These are phyloP conservation scores for Dentipellis fragilis DNA, from an alignment of 768 basidiomycete genomes.

Conservation along the genomic window DNA sequence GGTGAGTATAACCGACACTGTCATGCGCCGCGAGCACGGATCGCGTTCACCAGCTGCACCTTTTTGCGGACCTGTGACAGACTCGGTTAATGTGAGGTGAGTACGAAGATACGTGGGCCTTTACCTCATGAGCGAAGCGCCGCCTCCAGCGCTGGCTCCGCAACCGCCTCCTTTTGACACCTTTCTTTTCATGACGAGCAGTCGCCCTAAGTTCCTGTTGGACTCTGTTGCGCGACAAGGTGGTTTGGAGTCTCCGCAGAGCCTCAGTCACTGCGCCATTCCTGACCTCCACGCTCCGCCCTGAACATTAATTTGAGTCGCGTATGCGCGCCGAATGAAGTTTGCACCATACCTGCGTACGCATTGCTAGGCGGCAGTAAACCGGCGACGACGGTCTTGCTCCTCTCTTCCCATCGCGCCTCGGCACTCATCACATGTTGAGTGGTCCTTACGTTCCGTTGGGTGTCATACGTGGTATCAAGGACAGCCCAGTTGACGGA, in stretches of 20 bases:
- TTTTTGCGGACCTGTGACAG: constrained; percentile 67
- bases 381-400: constrained; percentile 14
- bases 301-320: constrained; percentile 23
- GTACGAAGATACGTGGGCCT: constrained; percentile 14
- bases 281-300: constrained; percentile 46
- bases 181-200: constrained; percentile 75
- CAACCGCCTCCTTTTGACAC: constrained; percentile 65
- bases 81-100: constrained; percentile 4
- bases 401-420: constrained; percentile 28
- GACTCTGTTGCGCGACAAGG: constrained; percentile 49
- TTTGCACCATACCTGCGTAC: constrained; percentile 39
- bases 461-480: too few relatives aligned
- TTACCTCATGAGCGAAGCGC: constrained; percentile 70
- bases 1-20: constrained; percentile 5
- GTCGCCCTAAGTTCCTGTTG: constrained; percentile 34
- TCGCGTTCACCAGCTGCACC: constrained; percentile 70
- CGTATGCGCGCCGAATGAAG: too few relatives aligned
- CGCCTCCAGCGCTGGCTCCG: constrained; percentile 71
- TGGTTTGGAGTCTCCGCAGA: constrained; percentile 37
- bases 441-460: too few relatives aligned
- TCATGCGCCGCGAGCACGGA: constrained; percentile 66
- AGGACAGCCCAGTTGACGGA: too few relatives aligned
- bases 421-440: constrained; percentile 17
- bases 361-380: constrained; percentile 34
- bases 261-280: constrained; percentile 35